These are phyloP conservation scores for Globisporangium splendens DNA, from an alignment of 352 stramenopile species.

Conservation along the genomic window DNA sequence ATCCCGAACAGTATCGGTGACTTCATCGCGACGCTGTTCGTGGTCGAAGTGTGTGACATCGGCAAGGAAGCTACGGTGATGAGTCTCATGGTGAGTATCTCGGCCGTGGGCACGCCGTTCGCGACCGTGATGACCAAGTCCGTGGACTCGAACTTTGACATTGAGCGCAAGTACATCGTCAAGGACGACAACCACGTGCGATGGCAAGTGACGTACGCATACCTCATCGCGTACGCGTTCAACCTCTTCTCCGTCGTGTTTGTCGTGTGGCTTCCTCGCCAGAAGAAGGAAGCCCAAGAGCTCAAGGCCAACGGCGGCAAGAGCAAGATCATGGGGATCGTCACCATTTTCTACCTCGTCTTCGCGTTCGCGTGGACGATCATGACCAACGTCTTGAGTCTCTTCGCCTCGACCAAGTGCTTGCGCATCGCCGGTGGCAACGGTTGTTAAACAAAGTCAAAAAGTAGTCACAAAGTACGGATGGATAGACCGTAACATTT, in stretches of 20 bases:
- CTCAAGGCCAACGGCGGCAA: conserved; percentile 37
- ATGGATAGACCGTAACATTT: too few relatives aligned
- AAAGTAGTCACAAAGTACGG: too few relatives aligned
- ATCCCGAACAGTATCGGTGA: conserved; percentile 46
- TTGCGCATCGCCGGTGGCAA: conserved; percentile 44
- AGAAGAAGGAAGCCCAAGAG: conserved; percentile 45
- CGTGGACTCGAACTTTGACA: conserved; percentile 52
- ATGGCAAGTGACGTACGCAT: conserved; percentile 45
- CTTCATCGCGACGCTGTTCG: conserved; percentile 45
- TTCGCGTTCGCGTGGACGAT: conserved; percentile 58
- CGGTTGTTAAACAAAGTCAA: conserved; percentile 18
- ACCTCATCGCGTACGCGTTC: conserved; percentile 54
- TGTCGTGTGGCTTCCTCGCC: conserved; percentile 38
- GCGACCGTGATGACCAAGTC: conserved; percentile 52
- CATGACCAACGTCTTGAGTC: conserved; percentile 57
- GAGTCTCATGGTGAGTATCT: conserved; percentile 39
- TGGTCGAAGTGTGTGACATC: conserved; percentile 42
- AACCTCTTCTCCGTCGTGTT: conserved; percentile 47
- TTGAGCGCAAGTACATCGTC: conserved; percentile 37
- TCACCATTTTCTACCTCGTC: conserved; percentile 32
- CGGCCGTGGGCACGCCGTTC: conserved; percentile 43
- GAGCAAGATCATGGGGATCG: conserved; percentile 32
- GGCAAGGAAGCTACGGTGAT: conserved; percentile 52
- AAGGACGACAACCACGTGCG: conserved; percentile 40
- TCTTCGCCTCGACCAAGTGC: conserved; percentile 50